Evolutionary conservation across 225 moss, liverwort and hornwort genomes (phyloP).

Genomic region (Bryum argenteum): DNA sequence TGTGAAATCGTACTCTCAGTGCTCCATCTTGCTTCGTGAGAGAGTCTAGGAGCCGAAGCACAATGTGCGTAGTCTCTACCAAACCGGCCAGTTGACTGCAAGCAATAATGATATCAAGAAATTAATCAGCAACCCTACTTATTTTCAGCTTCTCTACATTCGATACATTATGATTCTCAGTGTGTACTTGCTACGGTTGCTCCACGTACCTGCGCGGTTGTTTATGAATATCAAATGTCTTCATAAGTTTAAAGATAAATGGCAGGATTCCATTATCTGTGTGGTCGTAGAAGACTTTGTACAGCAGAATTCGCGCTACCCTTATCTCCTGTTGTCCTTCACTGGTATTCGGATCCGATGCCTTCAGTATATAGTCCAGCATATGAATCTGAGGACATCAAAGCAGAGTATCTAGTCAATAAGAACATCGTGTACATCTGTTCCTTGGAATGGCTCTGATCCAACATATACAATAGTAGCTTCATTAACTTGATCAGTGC

Average conservation of each 20-base stretch:
- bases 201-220: conserved; percentile 75
- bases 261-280: conserved; percentile 76
- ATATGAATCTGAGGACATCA: conserved; percentile 70
- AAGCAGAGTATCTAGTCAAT: not conserved
- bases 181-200: conserved; percentile 1
- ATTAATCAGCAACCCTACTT: not conserved
- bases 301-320: conserved; percentile 75
- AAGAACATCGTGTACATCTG: not conserved
- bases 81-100: conserved; percentile 86
- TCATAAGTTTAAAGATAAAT: conserved; percentile 70
- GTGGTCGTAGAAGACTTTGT: conserved; percentile 90
- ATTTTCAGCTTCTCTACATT: not conserved
- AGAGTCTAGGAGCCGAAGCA: conserved; percentile 79
- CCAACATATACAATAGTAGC: not conserved
- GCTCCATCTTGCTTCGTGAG: conserved; percentile 73
- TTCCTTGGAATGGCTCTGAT: not conserved
- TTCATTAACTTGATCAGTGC: not conserved
- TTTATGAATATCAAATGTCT: conserved; percentile 79
- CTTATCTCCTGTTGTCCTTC: conserved; percentile 78
- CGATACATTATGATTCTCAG: not conserved
- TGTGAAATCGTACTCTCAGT: conserved; percentile 56
- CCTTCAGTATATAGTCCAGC: conserved; percentile 79
- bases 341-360: conserved; percentile 44
- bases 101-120: conserved; percentile 6
- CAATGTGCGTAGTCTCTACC: conserved; percentile 81